These are phyloP conservation scores for Diutina siamensis DNA, from an alignment of 1,139 yeast genomes.

Conservation along the genomic window DNA sequence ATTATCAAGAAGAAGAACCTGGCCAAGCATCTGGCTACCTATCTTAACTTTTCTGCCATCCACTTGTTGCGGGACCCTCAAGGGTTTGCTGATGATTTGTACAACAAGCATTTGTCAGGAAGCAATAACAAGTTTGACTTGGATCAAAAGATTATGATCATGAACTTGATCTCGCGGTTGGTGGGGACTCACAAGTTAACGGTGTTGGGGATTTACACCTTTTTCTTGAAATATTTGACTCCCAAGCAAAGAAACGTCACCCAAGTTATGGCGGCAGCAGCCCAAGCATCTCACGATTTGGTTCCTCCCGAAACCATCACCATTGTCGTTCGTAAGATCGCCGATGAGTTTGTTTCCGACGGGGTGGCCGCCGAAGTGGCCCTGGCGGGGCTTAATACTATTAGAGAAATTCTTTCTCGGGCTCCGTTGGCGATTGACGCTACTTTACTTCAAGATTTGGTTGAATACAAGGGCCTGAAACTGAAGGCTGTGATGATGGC, in stretches of 20 bases:
- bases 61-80: conserved; percentile 94
- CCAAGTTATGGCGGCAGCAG: conserved; percentile 91
- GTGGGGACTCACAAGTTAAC: conserved; percentile 92
- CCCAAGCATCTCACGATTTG: conserved; percentile 92
- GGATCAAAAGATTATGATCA: conserved; percentile 79
- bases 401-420: conserved; percentile 82
- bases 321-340: conserved; percentile 77
- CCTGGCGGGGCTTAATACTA: conserved; percentile 92
- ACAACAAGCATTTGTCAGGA: conserved; percentile 57
- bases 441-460: conserved; percentile 74
- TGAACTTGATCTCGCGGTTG: conserved; percentile 78
- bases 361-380: conserved; percentile 98
- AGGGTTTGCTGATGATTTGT: conserved; percentile 85
- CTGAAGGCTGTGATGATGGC: conserved; percentile 92
- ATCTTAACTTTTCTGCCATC: conserved; percentile 85
- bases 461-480: conserved; percentile 86
- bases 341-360: conserved; percentile 95
- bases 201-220: conserved; percentile 80
- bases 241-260: conserved; percentile 94
- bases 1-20: conserved; percentile 47
- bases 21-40: conserved; percentile 49
- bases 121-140: conserved; percentile 61
- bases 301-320: conserved; percentile 89
- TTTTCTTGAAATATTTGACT: conserved; percentile 75
- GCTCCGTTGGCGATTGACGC: conserved; percentile 91